These are phyloP conservation scores for Coniophora puteana DNA, from an alignment of 1,284 basidiomycete species.

Conservation along the genomic window DNA sequence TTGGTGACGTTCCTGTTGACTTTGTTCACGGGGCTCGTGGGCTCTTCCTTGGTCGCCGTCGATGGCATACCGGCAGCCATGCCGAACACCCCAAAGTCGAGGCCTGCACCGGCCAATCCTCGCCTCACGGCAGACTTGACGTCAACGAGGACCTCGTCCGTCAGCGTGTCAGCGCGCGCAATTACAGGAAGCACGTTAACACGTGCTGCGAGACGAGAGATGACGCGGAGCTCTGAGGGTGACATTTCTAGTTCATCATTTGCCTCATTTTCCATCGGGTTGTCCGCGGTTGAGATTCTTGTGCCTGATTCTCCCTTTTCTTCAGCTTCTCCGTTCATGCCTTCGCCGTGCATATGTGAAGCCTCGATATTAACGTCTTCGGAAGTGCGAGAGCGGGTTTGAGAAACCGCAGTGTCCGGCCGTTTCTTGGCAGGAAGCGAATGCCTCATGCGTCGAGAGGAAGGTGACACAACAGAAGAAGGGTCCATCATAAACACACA, in stretches of 20 bases:
- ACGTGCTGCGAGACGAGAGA: constrained; percentile 64
- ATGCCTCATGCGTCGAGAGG: constrained; percentile 44
- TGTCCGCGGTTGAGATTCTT: no score
- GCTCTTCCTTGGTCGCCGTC: constrained; percentile 16
- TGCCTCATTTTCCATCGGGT: constrained; percentile 46
- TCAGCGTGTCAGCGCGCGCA: constrained; percentile 72
- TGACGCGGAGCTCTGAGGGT: constrained; percentile 72
- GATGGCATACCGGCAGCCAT: constrained; percentile 23
- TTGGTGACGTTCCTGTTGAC: constrained; percentile 22
- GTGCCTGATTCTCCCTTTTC: no score
- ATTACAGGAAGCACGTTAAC: constrained; percentile 77
- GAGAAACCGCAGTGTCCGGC: constrained; percentile 57
- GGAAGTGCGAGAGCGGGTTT: constrained; percentile 39
- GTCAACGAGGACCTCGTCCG: constrained; percentile 61
- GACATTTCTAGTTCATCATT: constrained; percentile 59
- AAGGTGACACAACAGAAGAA: constrained; percentile 53
- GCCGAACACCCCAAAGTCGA: constrained; percentile 74
- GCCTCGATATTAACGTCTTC: constrained; percentile 19
- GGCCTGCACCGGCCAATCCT: constrained; percentile 57
- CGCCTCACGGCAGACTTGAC: constrained; percentile 66
- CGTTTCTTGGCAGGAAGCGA: constrained; percentile 48
- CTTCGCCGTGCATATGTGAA: no score
- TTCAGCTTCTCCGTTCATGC: no score
- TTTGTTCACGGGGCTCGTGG: constrained; percentile 14
- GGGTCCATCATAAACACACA: constrained; percentile 84